Conservation (phyloP, 2,329 filamentous ascomycete genomes). For the Colletotrichum abscissum region DNA sequence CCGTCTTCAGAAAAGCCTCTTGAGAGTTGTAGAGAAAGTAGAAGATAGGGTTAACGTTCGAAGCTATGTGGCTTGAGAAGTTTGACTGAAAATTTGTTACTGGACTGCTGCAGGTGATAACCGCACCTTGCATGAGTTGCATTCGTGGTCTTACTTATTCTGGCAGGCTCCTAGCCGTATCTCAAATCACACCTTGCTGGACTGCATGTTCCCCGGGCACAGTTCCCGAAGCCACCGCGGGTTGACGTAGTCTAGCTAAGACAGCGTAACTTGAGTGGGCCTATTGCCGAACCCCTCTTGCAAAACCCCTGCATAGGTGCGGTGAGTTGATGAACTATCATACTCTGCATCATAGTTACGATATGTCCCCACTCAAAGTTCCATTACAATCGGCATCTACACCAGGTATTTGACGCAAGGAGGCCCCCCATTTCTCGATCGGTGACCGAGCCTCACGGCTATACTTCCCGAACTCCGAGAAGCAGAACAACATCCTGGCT, state of each 20-base stretch:
- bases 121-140: neutral
- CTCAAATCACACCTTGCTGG: too few relatives aligned
- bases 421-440: neutral
- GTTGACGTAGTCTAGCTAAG: neutral
- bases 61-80: neutral
- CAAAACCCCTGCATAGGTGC: neutral
- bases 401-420: too few relatives aligned
- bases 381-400: neutral
- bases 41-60: neutral
- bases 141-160: too few relatives aligned
- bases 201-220: neutral
- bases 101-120: neutral
- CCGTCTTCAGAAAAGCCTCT: neutral
- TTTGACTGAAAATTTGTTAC: neutral
- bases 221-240: too few relatives aligned
- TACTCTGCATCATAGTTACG: neutral
- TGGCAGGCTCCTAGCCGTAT: too few relatives aligned
- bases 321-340: neutral
- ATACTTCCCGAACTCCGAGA: neutral
- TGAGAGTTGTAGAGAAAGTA: neutral
- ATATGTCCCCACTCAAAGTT: neutral
- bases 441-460: neutral
- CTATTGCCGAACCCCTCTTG: neutral
- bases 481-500: neutral
- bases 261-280: too few relatives aligned